Conservation (phyloP, 208 protist species). For the Crithidia thermophila region DNA sequence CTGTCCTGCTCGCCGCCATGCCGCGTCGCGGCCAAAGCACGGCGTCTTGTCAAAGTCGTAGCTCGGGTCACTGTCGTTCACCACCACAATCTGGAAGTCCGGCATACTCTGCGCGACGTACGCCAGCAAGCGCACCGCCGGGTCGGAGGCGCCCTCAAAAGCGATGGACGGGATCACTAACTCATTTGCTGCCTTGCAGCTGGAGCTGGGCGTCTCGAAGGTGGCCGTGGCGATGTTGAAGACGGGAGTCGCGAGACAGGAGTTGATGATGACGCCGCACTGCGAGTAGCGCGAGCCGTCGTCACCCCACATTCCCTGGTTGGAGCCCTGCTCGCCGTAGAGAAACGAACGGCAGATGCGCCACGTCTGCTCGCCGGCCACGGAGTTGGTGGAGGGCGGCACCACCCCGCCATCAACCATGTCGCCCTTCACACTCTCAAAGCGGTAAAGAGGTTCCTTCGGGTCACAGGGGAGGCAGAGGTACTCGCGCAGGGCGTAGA, state of each 20-base stretch:
- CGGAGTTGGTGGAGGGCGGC: slow-evolving; percentile 28
- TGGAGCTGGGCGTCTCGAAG: slow-evolving; percentile 19
- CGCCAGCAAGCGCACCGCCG: slow-evolving; percentile 33
- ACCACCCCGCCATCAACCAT: slow-evolving; percentile 47
- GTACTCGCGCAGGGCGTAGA: slow-evolving; percentile 46
- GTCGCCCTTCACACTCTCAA: slow-evolving; percentile 45
- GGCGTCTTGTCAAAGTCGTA: slow-evolving; percentile 40
- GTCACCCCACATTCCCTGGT: slow-evolving; percentile 41
- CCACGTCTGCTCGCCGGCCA: slow-evolving; percentile 49
- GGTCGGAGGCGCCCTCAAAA: slow-evolving; percentile 28
- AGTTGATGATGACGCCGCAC: slow-evolving; percentile 42
- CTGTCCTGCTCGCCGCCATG: neutral
- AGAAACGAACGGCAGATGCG: slow-evolving; percentile 59
- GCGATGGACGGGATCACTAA: slow-evolving; percentile 40
- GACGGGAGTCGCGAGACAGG: slow-evolving; percentile 37
- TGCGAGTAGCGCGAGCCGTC: slow-evolving; percentile 38
- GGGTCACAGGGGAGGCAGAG: slow-evolving; percentile 58
- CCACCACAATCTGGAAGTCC: slow-evolving; percentile 53
- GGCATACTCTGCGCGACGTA: slow-evolving; percentile 40
- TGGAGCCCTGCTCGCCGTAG: slow-evolving; percentile 27
- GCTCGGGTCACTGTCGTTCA: slow-evolving; percentile 41
- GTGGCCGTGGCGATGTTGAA: slow-evolving; percentile 33
- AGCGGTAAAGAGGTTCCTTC: slow-evolving; percentile 48
- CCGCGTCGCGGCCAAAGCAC: slow-evolving; percentile 42
- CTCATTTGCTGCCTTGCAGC: slow-evolving; percentile 28